These are phyloP conservation scores for Fonsecaea erecta DNA, from an alignment of 2,329 filamentous ascomycete species.

Conservation along the genomic window DNA sequence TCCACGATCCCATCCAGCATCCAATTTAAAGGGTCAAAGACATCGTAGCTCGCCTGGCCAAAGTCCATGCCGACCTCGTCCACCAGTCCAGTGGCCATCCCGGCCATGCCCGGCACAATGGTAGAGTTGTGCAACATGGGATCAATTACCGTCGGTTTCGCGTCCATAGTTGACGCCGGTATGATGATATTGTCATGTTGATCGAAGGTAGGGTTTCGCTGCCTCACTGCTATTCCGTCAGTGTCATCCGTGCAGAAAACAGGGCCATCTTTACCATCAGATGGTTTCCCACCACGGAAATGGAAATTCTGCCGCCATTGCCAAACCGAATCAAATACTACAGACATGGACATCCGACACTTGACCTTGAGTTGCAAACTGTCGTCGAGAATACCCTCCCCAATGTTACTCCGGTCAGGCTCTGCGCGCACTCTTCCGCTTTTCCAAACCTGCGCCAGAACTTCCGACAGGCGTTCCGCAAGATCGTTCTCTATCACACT, in stretches of 20 bases:
- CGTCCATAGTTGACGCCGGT: conserved; percentile 9
- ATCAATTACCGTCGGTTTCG: conserved; percentile 18
- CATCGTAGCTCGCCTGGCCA: conserved; percentile 70
- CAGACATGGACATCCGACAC: conserved; percentile 69
- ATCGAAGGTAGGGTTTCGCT: conserved; percentile 23
- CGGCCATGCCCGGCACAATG: conserved; percentile 38
- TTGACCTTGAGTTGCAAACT: conserved; percentile 66
- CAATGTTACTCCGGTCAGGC: conserved; percentile 36
- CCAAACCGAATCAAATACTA: conserved; percentile 71
- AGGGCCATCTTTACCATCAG: conserved; percentile 43
- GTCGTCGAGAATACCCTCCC: conserved; percentile 29
- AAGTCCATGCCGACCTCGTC: conserved; percentile 34
- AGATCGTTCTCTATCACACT: conserved; percentile 68
- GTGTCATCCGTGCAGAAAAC: background rate
- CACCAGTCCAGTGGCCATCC: conserved; percentile 37
- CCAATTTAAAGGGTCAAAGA: conserved; percentile 93
- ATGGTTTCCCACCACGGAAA: conserved; percentile 65
- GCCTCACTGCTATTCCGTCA: conserved; percentile 21
- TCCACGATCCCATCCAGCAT: conserved; percentile 85
- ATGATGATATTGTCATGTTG: conserved; percentile 20
- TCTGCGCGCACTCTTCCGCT: conserved; percentile 46
- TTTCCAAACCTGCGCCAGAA: conserved; percentile 69
- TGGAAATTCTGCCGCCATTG: conserved; percentile 68
- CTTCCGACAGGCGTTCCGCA: conserved; percentile 66
- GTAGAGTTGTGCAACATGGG: conserved; percentile 27